phyloP scores from a whole-genome alignment of 257 asterid species.

The Penstemon newberryi region DNA sequence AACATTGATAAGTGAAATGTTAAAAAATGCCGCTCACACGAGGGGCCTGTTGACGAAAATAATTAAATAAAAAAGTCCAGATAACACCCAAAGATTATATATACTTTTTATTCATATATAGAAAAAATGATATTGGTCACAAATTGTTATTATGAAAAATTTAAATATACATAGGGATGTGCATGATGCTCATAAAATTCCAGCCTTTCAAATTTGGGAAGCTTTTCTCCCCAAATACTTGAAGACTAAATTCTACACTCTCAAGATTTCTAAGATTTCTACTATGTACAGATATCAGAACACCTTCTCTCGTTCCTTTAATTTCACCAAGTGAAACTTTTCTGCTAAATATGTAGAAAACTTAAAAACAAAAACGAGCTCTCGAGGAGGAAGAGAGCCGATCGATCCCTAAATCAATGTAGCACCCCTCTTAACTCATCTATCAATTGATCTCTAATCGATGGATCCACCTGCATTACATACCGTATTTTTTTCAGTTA shows the following conservation, averaged over 20 bases:
- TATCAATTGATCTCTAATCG: conserved; percentile 54
- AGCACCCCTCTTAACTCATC: conserved; percentile 60
- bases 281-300: not conserved
- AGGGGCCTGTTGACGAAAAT: too few species aligned
- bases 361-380: not conserved
- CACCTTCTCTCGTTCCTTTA: not conserved
- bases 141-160: not conserved
- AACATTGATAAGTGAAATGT: too few species aligned
- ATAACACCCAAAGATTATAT: too few species aligned
- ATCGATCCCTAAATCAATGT: conserved; percentile 27
- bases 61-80: too few species aligned
- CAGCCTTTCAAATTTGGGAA: not conserved
- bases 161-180: not conserved
- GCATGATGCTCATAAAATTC: conserved; percentile 3
- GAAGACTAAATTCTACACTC: not conserved
- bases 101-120: not conserved
- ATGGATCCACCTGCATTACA: conserved; percentile 70
- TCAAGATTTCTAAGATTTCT: not conserved
- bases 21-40: too few species aligned
- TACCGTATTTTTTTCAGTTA: not conserved
- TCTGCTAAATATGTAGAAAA: not conserved
- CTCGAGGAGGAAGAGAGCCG: not conserved
- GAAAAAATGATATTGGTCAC: not conserved
- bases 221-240: not conserved
- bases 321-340: not conserved